Evolutionary conservation across 108 stramenopile genomes (phyloP).

Genomic region (Nannochloropsis gaditana): DNA sequence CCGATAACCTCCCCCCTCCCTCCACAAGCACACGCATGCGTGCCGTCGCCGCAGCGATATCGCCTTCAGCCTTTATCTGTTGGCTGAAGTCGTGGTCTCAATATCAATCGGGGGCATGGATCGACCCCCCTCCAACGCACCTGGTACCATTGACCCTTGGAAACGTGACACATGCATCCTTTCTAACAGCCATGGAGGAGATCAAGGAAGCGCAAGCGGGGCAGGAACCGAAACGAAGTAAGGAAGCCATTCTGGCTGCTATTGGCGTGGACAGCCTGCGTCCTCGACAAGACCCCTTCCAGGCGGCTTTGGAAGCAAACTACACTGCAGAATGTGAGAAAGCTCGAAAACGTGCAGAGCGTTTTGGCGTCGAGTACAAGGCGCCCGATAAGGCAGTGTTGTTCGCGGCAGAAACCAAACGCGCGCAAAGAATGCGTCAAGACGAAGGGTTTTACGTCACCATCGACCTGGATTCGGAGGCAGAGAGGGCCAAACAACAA

Average conservation of each 20-base stretch:
- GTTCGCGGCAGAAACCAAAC: not conserved
- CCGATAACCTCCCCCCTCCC: too few species aligned
- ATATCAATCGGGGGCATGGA: too few species aligned
- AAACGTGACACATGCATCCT: too few species aligned
- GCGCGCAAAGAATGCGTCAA: not conserved
- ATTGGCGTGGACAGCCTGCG: not conserved
- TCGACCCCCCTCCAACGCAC: too few species aligned
- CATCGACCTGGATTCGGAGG: not conserved
- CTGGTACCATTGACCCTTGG: too few species aligned
- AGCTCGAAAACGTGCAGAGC: not conserved
- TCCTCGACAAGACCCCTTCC: not conserved
- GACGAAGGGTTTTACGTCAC: not conserved
- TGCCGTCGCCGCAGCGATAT: too few species aligned
- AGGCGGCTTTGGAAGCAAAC: not conserved
- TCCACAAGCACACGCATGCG: too few species aligned
- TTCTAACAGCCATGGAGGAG: too few species aligned
- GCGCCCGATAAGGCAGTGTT: not conserved
- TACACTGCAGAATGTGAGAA: slow-evolving; percentile 16
- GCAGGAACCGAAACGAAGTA: not conserved
- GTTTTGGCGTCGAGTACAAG: slow-evolving; percentile 15
- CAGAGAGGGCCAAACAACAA: slow-evolving; percentile 1
- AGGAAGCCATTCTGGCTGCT: not conserved
- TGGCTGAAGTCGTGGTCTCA: too few species aligned
- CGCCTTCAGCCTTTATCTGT: too few species aligned
- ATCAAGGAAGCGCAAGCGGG: not conserved